A percentile compares a stretch with the other conserved stretches of the same genome.
phyloP scores from a whole-genome alignment of 805 yeast genomes.

The Zygoascus biomembranicola region DNA sequence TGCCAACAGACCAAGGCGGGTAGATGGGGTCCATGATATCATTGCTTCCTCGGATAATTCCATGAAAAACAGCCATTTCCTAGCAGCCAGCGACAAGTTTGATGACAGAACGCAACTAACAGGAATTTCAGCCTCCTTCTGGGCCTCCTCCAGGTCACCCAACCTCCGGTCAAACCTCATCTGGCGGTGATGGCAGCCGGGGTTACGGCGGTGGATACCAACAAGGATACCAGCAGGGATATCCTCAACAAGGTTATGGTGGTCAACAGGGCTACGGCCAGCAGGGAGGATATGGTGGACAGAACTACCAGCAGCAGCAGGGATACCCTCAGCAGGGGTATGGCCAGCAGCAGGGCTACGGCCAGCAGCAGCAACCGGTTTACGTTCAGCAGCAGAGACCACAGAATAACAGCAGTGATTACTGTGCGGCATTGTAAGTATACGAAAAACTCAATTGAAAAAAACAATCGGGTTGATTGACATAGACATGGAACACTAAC shows the following conservation, averaged over 20 bases:
- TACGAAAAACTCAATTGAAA: not conserved
- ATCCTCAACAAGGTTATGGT: slow-evolving; percentile 3
- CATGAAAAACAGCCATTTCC: no score
- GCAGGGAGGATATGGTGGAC: slow-evolving; percentile 18
- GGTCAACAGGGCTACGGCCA: slow-evolving; percentile 14
- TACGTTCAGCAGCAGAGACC: slow-evolving; percentile 28
- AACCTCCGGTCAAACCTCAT: not conserved
- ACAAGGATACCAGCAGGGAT: slow-evolving; percentile 1
- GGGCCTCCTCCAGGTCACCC: slow-evolving; percentile 4
- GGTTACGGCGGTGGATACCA: slow-evolving; percentile 8
- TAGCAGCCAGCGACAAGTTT: no score
- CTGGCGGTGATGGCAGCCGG: slow-evolving; percentile 6
- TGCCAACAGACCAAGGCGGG: no score
- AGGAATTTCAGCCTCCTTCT: slow-evolving; percentile 5
- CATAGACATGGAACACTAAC: not conserved
- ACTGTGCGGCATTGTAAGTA: slow-evolving; percentile 20
- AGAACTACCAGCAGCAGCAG: slow-evolving; percentile 13
- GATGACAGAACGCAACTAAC: not conserved
- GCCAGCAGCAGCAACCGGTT: slow-evolving; percentile 27
- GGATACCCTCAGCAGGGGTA: slow-evolving; percentile 18
- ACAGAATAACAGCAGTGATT: slow-evolving; percentile 14
- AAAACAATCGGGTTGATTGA: no score
- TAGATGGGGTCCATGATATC: no score
- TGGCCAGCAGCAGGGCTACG: slow-evolving; percentile 13
- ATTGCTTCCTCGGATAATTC: no score